Conservation (phyloP, 2,329 filamentous ascomycete species). For the Zymoseptoria tritici region DNA sequence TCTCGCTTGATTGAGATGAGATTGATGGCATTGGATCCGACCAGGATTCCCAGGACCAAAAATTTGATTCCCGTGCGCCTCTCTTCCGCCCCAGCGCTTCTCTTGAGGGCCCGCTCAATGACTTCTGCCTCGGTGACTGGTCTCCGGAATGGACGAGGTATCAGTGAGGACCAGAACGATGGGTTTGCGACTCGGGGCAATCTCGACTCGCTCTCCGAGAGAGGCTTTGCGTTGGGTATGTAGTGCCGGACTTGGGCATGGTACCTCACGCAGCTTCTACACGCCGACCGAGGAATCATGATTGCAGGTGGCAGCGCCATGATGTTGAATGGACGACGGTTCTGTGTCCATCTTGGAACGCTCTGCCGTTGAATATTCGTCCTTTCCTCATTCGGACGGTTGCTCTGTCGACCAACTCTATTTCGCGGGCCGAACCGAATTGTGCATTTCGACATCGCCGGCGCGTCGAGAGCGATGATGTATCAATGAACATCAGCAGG, state of each 20-base stretch:
- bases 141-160: conserved; percentile 28
- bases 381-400: background rate
- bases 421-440: background rate
- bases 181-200: conserved; percentile 29
- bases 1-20: conserved; percentile 76
- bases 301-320: conserved; percentile 4
- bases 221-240: conserved; percentile 4
- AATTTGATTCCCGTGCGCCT: conserved; percentile 57
- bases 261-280: background rate
- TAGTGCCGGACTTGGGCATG: conserved; percentile 3
- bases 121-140: conserved; percentile 13
- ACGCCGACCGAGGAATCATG: background rate
- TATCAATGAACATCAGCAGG: background rate
- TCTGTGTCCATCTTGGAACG: background rate
- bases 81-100: conserved; percentile 24
- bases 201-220: conserved; percentile 8
- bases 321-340: background rate
- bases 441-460: conserved; percentile 5
- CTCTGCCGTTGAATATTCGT: background rate
- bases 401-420: background rate
- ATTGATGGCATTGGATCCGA: conserved; percentile 93
- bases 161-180: conserved; percentile 31
- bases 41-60: conserved; percentile 62
- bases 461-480: conserved; percentile 12
- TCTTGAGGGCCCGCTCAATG: conserved; percentile 11